Base-by-base conservation (phyloP, 163 green algal species). In the Coccomyxa subellipsoidea region DNA sequence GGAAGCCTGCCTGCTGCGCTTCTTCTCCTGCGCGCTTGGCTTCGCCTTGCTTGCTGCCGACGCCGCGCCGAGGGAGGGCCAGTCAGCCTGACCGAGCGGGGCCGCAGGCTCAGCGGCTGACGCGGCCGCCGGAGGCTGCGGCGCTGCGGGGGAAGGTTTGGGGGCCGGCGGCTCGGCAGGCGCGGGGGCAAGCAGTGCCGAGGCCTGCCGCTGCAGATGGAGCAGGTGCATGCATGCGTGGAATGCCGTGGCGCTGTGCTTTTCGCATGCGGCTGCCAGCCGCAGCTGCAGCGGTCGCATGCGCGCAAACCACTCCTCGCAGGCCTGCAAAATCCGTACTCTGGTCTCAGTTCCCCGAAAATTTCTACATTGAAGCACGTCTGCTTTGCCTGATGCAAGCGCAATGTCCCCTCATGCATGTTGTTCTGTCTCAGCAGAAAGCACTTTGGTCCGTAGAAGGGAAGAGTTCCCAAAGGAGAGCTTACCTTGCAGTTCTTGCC, bases 271-370 rank as follows among this genome's bases (percentile, higher is more conserved):
- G 9, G 77, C 69, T 34, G 88, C 84, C 0, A 84, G 84, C 4
- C 81, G 79, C 38, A 91, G 38, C 29, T 91, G 73, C 69, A 88
- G 40, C 71, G 86, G 80, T 4, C 91, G 84, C 79, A 89, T 47
- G 9, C 90, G 85, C 1, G 70, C 77, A 59, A 95, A 90, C 92
- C 92, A 96, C 32, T 93, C 90, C 29, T 91, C 86, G 81, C 92
- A 95, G 29, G 94, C 90, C 88, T 93, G 84, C 76, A 76, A n/a
- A n/a, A n/a, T n/a, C n/a, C n/a, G n/a, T n/a, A n/a, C n/a, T n/a
- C n/a, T n/a, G n/a, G n/a, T n/a, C n/a, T n/a, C n/a, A n/a, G n/a
- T n/a, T n/a, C n/a, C n/a, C n/a, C n/a, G n/a, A n/a, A n/a, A n/a
- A n/a, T n/a, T n/a, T n/a, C n/a, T n/a, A n/a, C n/a, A n/a, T n/a